These are phyloP conservation scores for Steccherinum ochraceum DNA, from an alignment of 768 basidiomycete species.

Conservation along the genomic window DNA sequence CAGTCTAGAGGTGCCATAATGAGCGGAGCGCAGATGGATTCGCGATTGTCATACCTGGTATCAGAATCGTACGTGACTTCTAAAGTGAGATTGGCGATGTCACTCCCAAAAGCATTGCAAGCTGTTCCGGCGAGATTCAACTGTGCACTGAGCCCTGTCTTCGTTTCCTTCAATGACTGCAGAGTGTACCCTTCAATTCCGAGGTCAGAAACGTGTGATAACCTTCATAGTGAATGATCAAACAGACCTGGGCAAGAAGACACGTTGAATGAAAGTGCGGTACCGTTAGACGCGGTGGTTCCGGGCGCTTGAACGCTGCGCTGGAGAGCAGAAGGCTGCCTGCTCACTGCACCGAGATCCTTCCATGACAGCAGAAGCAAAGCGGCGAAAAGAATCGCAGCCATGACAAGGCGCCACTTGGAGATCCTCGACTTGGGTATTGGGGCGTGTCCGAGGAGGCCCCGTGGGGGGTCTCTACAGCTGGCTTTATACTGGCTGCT, in stretches of 20 bases:
- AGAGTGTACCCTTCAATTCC: conserved; percentile 46
- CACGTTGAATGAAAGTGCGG: conserved; percentile 18
- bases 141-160: conserved; percentile 46
- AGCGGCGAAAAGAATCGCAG: conserved; percentile 8
- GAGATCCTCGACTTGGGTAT: background rate
- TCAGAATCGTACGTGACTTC: conserved; percentile 57
- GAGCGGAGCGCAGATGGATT: background rate
- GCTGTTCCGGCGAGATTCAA: conserved; percentile 47
- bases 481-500: too few species aligned
- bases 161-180: conserved; percentile 33
- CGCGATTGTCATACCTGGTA: conserved; percentile 35
- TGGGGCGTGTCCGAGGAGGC: background rate
- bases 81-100: conserved; percentile 53
- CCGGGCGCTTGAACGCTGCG: background rate
- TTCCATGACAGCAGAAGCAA: conserved; percentile 7
- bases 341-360: conserved; percentile 2
- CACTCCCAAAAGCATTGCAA: conserved; percentile 62
- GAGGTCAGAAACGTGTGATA: background rate
- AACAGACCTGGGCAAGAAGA: conserved; percentile 22
- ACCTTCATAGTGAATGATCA: background rate
- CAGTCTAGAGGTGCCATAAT: conserved; percentile 41
- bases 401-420: conserved; percentile 2
- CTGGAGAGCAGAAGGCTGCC: conserved; percentile 9
- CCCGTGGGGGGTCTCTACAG: background rate
- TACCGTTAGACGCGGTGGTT: background rate